A percentile compares a stretch with the other conserved stretches of the same genome.
These are phyloP conservation scores for Epichloe hybrida DNA, from an alignment of 2,329 filamentous ascomycete genomes.

Conservation along the genomic window DNA sequence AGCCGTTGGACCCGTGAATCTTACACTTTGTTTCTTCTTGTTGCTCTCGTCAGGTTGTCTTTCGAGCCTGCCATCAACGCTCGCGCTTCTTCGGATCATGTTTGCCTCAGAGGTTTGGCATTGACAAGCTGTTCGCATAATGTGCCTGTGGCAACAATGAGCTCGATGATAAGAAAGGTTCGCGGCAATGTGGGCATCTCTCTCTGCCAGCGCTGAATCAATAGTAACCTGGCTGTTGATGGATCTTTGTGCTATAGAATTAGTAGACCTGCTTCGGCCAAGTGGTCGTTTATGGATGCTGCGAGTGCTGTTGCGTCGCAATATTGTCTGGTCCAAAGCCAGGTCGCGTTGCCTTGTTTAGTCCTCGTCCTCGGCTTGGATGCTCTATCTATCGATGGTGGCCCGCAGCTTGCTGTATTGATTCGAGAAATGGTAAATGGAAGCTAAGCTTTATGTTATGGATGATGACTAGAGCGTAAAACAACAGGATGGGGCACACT, in stretches of 20 bases:
- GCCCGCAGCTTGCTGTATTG: background rate
- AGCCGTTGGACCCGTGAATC: constrained; percentile 31
- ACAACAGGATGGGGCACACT: background rate
- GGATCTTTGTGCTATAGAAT: constrained; percentile 27
- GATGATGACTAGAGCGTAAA: background rate
- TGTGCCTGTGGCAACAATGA: constrained; percentile 22
- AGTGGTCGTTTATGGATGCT: constrained; percentile 27
- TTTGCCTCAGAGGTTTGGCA: constrained; percentile 13
- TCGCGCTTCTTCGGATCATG: constrained; percentile 11
- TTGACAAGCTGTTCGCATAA: background rate
- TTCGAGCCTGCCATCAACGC: constrained; percentile 8
- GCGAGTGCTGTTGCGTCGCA: constrained; percentile 34
- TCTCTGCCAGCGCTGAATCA: constrained; percentile 33
- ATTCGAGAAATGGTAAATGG: constrained; percentile 1
- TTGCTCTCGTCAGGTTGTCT: constrained; percentile 7
- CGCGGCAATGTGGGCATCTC: constrained; percentile 51
- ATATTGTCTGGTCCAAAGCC: constrained; percentile 23
- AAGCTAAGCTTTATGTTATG: background rate
- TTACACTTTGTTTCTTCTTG: constrained; percentile 36
- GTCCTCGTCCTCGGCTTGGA: background rate
- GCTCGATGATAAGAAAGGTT: constrained; percentile 44
- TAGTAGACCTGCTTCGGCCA: constrained; percentile 39
- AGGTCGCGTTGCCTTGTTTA: background rate
- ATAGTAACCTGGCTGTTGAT: constrained; percentile 33
- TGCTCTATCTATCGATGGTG: background rate